A percentile compares a stretch with the other conserved stretches of the same genome.
Evolutionary conservation across 2,329 filamentous ascomycete genomes (phyloP).

Genomic region (Claviceps sp.): DNA sequence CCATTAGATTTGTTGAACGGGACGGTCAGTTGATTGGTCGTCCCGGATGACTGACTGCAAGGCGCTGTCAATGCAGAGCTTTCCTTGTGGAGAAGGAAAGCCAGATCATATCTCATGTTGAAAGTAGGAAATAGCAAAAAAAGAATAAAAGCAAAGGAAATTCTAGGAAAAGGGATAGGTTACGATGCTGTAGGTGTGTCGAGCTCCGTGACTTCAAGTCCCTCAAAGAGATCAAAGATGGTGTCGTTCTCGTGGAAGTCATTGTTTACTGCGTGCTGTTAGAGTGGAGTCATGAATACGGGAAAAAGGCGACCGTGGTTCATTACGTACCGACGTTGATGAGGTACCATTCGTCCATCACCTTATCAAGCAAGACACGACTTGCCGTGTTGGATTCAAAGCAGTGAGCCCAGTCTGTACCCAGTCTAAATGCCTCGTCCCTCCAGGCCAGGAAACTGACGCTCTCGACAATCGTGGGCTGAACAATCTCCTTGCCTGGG

Average conservation of each 20-base stretch:
- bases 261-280: slow-evolving; percentile 63
- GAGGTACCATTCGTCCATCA: slow-evolving; percentile 87
- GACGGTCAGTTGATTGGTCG: slow-evolving; percentile 6
- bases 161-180: not conserved
- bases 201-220: slow-evolving; percentile 54
- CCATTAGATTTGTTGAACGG: not conserved
- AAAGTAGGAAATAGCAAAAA: not conserved
- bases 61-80: slow-evolving; percentile 6
- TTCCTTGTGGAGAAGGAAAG: slow-evolving; percentile 7
- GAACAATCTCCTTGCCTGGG: slow-evolving; percentile 97
- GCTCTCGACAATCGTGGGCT: slow-evolving; percentile 97
- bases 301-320: not conserved
- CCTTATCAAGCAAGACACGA: slow-evolving; percentile 61
- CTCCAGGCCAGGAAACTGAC: slow-evolving; percentile 98
- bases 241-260: slow-evolving; percentile 79
- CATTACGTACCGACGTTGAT: slow-evolving; percentile 73
- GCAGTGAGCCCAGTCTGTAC: slow-evolving; percentile 88
- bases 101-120: not conserved
- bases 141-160: not conserved
- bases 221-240: slow-evolving; percentile 79
- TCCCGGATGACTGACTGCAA: slow-evolving; percentile 1
- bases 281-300: not conserved
- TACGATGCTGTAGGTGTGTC: slow-evolving; percentile 23
- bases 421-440: slow-evolving; percentile 89
- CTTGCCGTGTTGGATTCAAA: slow-evolving; percentile 66